Conservation (phyloP, 176 grass and related monocot genomes). For the Eragrostis nindensis region DNA sequence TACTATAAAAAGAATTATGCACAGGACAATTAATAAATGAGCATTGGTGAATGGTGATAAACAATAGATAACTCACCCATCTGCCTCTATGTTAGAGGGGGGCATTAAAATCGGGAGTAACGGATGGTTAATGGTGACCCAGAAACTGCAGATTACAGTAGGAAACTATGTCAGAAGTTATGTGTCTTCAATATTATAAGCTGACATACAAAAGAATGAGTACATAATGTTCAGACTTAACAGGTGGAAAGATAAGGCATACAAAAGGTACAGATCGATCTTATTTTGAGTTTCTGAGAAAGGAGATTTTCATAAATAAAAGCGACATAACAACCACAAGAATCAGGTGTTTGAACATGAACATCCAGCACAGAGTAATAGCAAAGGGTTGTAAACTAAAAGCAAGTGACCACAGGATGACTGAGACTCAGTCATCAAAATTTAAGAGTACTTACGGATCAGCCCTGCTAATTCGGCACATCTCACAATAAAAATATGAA, state of each 20-base stretch:
- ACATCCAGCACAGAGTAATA: not conserved
- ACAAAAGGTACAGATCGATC: conserved; percentile 1
- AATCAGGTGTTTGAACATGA: conserved; percentile 17
- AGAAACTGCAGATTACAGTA: conserved; percentile 69
- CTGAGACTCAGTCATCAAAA: not conserved
- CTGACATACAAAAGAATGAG: not conserved
- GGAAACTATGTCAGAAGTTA: conserved; percentile 48
- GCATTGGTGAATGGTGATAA: conserved; percentile 32
- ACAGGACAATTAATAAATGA: not conserved
- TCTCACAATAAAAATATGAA: conserved; percentile 75
- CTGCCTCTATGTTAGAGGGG: conserved; percentile 45
- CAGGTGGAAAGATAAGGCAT: not conserved
- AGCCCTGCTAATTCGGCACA: conserved; percentile 81
- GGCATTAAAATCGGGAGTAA: conserved; percentile 58
- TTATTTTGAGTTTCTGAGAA: not conserved
- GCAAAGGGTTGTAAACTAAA: not conserved
- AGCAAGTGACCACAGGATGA: conserved; percentile 11
- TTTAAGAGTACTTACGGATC: conserved; percentile 72
- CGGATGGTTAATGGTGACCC: conserved; percentile 60
- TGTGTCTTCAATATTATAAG: conserved; percentile 14
- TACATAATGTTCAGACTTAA: conserved; percentile 5
- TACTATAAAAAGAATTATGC: not conserved
- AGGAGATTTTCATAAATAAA: conserved; percentile 3
- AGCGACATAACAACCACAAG: not conserved
- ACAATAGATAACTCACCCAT: conserved; percentile 68